phyloP scores from a whole-genome alignment of 2,329 filamentous ascomycete genomes.

The Neoscytalidium dimidiatum region DNA sequence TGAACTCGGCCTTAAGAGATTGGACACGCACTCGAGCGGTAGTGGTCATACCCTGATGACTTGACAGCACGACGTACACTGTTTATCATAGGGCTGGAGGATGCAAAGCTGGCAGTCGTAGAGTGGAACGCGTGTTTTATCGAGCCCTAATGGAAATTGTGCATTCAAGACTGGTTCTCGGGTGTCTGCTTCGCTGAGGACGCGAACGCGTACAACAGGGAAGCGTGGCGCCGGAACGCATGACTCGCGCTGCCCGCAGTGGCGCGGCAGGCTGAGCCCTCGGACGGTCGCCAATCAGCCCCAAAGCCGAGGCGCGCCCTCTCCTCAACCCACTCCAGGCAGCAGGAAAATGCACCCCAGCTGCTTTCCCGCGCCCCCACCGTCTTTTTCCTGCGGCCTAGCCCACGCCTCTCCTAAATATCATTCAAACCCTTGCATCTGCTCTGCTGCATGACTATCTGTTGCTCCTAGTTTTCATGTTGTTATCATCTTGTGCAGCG shows the following conservation, averaged over 20 bases:
- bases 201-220: neutral
- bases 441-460: neutral
- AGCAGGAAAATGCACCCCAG: conserved; percentile 34
- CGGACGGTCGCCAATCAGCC: conserved; percentile 2
- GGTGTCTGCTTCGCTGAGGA: neutral
- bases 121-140: no score
- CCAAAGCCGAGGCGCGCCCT: neutral
- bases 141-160: no score
- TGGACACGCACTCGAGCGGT: no score
- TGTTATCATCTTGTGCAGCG: neutral
- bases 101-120: no score
- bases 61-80: no score
- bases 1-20: no score
- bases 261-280: neutral
- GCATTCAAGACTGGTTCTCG: neutral
- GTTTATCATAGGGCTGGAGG: no score
- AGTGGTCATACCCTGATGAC: no score
- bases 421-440: neutral
- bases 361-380: neutral
- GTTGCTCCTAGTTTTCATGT: neutral
- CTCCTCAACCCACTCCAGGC: conserved; percentile 26
- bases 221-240: neutral
- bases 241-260: conserved; percentile 1
- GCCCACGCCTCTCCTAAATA: neutral
- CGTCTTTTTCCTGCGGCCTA: conserved; percentile 3